These are phyloP conservation scores for Acephala macrosclerotiorum DNA, from an alignment of 2,329 filamentous ascomycete genomes.

Conservation along the genomic window DNA sequence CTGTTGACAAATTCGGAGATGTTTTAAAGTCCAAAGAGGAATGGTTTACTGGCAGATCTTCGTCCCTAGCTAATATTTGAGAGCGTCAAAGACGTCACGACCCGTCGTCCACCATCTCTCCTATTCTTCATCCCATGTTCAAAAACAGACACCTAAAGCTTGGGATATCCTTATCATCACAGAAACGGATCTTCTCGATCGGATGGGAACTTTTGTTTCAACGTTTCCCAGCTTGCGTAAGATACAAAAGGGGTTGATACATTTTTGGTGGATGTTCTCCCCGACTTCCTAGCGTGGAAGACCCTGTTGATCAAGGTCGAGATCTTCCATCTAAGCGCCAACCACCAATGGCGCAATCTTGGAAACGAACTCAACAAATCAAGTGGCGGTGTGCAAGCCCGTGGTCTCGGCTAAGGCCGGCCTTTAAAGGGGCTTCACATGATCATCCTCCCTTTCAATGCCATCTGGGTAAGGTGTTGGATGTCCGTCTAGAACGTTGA, in stretches of 20 bases:
- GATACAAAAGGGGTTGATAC: not conserved
- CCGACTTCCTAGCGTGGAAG: constrained; percentile 7
- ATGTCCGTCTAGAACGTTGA: not conserved
- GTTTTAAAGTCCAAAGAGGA: not conserved
- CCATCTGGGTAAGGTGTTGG: not conserved
- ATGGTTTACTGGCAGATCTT: not conserved
- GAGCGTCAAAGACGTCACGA: constrained; percentile 22
- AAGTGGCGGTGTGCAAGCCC: not conserved
- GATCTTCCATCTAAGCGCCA: constrained; percentile 13
- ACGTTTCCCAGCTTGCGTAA: not conserved
- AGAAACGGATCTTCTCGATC: not conserved
- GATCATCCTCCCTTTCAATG: not conserved
- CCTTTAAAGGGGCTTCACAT: not conserved
- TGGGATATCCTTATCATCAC: not conserved
- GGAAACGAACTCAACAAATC: not conserved
- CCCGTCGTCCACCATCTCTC: not conserved
- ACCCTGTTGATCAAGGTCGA: constrained; percentile 12
- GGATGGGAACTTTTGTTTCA: constrained; percentile 8
- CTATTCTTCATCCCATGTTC: constrained; percentile 7
- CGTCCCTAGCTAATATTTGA: not conserved
- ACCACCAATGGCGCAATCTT: constrained; percentile 13
- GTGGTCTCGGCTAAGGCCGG: constrained; percentile 2
- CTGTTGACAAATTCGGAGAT: not conserved
- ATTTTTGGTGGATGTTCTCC: constrained; percentile 10
- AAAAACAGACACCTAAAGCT: not conserved